Conservation (phyloP, 345 rosid species). For the Raphanus raphanistrum region DNA sequence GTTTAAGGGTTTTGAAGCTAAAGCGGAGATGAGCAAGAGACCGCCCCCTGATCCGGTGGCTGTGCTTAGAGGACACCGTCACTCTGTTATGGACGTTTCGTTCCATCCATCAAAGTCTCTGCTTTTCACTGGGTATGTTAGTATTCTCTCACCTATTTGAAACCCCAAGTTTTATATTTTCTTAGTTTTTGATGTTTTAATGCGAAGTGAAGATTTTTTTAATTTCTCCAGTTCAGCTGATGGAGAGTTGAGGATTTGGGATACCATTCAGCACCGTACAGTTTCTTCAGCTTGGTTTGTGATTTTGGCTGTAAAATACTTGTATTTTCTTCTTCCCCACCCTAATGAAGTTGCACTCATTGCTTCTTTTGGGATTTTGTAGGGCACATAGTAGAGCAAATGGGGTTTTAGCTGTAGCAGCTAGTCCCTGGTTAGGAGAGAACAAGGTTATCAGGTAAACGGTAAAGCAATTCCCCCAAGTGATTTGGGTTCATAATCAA, state of each 20-base stretch:
- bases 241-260: constrained; percentile 93
- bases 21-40: constrained; percentile 57
- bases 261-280: constrained; percentile 66
- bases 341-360: too few species aligned
- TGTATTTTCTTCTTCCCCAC: not conserved
- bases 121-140: constrained; percentile 68
- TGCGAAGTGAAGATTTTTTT: constrained; percentile 1
- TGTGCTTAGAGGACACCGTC: constrained; percentile 89
- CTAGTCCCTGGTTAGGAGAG: constrained; percentile 57
- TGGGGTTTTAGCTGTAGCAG: constrained; percentile 71
- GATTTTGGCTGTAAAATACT: not conserved
- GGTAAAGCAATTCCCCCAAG: not conserved
- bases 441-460: constrained; percentile 73
- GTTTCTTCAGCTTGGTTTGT: constrained; percentile 71
- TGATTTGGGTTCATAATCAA: not conserved
- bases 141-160: not conserved
- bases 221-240: constrained; percentile 63
- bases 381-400: constrained; percentile 90
- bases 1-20: not conserved
- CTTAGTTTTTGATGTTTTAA: not conserved
- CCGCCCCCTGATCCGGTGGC: constrained; percentile 87
- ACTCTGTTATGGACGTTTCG: constrained; percentile 78
- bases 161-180: not conserved
- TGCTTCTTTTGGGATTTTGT: constrained; percentile 16
- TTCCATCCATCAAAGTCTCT: constrained; percentile 72